Evolutionary conservation across 176 grass and related monocot genomes (phyloP), one percentile per base, ranked within the genome.

Genomic region (Zoysia japonica): DNA sequence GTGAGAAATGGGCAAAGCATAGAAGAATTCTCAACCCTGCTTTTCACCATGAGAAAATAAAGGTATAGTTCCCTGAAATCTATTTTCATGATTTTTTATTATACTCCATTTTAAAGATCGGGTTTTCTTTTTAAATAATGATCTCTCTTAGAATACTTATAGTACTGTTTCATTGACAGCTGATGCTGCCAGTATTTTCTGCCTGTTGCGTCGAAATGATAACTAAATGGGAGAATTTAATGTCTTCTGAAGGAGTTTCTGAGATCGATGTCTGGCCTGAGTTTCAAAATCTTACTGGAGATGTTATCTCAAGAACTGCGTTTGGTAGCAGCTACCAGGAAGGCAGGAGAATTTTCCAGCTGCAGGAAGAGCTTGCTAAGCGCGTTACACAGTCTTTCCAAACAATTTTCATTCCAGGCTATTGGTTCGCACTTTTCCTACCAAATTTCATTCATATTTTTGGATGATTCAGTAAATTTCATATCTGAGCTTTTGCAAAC

Each of bases 251-350:
- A 43, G 83, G 84, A 35, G 77, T 56, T 61, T 87, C 73, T 48
- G 90, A 93, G 86, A n/a, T 93, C 17, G 88, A 97, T 56, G 45
- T 91, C 48, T 91, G 84, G 83, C 65, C 84, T 43, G 88, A 97
- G 71, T 70, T 97, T 9, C 84, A 87, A 55, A 93, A 85, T 78
- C 83, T 97, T 28, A 89, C 86, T 0, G 91, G 86, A 74, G 91
- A 93, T 83, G 88, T 89, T 35, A 91, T 93, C 56, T 93, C 93
- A n/a, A 80, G 71, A 48, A 90, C 90, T 15, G 86, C 93, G 46
- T 97, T 97, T 83, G 93, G 93, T 48, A 86, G 90, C 88, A 93
- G 74, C 83, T 93, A 85, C 72, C 54, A 89, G 11, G 88, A 93
- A 71, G 93, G 86, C 19, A 93, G 28, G 65, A 83, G 52, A 63